These are phyloP conservation scores for Collybia nuda DNA, from an alignment of 768 basidiomycete genomes.

Conservation along the genomic window DNA sequence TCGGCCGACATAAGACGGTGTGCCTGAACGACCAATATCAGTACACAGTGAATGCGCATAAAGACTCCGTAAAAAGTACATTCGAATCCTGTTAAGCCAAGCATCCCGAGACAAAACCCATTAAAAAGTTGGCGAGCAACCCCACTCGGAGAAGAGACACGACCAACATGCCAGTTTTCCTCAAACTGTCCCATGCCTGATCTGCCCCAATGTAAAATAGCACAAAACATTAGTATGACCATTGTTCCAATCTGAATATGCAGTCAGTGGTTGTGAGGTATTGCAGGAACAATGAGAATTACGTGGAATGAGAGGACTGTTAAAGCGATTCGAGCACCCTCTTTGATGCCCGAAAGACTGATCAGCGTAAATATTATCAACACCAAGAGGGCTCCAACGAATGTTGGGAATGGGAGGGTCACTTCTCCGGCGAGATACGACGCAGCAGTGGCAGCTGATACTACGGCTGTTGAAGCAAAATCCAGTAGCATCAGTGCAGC, in stretches of 20 bases:
- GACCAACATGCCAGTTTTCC: slow-evolving; percentile 53
- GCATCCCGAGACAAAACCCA: slow-evolving; percentile 69
- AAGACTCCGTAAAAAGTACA: slow-evolving; percentile 32
- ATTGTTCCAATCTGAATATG: slow-evolving; percentile 51
- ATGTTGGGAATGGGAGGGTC: slow-evolving; percentile 52
- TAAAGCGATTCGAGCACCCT: slow-evolving; percentile 62
- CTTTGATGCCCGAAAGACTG: slow-evolving; percentile 58
- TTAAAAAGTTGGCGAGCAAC: slow-evolving; percentile 54
- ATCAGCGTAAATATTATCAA: slow-evolving; percentile 52
- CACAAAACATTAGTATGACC: slow-evolving; percentile 49
- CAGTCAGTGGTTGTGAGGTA: background rate
- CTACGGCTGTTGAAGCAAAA: slow-evolving; percentile 65
- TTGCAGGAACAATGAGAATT: slow-evolving; percentile 1
- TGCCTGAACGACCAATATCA: slow-evolving; percentile 32
- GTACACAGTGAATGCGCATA: background rate
- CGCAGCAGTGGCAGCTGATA: slow-evolving; percentile 72
- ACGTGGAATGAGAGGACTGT: slow-evolving; percentile 62
- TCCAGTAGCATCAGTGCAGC: slow-evolving; percentile 72
- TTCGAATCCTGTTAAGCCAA: slow-evolving; percentile 73
- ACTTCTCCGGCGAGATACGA: slow-evolving; percentile 69
- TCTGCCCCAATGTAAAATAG: slow-evolving; percentile 49
- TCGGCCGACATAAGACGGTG: slow-evolving; percentile 63
- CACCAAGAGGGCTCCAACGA: slow-evolving; percentile 52
- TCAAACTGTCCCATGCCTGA: slow-evolving; percentile 46
- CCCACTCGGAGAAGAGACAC: slow-evolving; percentile 23